A percentile compares a stretch with the other conserved stretches of the same genome.
These are phyloP conservation scores for Turritis glabra DNA, from an alignment of 345 rosid species.

Conservation along the genomic window DNA sequence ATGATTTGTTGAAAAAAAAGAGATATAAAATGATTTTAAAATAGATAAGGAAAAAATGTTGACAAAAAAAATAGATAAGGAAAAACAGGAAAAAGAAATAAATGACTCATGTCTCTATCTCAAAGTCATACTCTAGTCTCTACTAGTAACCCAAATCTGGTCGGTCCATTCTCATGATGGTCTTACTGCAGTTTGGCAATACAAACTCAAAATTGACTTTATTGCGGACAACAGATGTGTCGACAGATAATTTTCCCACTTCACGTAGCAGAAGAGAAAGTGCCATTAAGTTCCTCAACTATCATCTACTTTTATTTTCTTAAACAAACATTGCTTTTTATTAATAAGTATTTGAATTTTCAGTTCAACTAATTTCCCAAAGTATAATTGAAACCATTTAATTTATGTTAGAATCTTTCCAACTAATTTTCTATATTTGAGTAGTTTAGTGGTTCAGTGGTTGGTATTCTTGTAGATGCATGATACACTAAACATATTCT, in stretches of 20 bases:
- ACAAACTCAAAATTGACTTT: constrained; percentile 32
- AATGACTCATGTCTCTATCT: constrained; percentile 25
- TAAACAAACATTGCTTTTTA: not conserved
- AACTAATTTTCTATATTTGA: constrained; percentile 12
- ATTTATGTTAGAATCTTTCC: not conserved
- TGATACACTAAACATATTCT: not conserved
- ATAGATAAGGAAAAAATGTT: not conserved
- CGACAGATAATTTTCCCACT: constrained; percentile 30
- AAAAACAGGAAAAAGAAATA: not conserved
- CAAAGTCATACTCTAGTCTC: constrained; percentile 15
- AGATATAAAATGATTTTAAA: not conserved
- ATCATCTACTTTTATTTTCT: constrained; percentile 14
- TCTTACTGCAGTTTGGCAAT: constrained; percentile 32
- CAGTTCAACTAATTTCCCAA: not conserved
- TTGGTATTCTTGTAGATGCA: constrained; percentile 2
- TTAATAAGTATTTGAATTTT: not conserved
- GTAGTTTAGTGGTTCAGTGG: constrained; percentile 1
- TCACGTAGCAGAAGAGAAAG: constrained; percentile 8
- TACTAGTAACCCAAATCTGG: constrained; percentile 22
- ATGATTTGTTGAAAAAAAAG: too few relatives aligned
- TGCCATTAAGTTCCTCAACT: constrained; percentile 35
- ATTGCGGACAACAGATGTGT: constrained; percentile 12
- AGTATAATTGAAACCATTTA: not conserved
- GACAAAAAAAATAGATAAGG: not conserved
- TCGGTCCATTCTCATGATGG: constrained; percentile 35